These are phyloP conservation scores for Cardamine occulta DNA, from an alignment of 345 rosid genomes.

Conservation along the genomic window DNA sequence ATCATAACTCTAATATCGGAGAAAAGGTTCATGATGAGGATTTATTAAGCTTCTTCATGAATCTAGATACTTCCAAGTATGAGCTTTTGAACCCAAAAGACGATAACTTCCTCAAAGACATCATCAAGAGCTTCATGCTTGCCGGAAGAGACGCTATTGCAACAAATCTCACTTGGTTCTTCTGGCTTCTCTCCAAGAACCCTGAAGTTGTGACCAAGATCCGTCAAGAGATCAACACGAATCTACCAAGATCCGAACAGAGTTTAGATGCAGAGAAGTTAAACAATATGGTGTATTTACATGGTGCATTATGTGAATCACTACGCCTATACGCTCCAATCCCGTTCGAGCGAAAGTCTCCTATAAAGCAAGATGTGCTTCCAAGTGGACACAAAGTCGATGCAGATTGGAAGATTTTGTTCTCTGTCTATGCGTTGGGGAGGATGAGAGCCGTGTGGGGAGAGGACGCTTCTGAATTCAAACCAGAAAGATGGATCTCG, in stretches of 20 bases:
- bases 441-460: constrained; percentile 46
- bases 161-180: constrained; percentile 54
- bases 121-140: constrained; percentile 48
- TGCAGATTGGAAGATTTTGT: constrained; percentile 30
- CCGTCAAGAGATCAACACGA: constrained; percentile 22
- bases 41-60: constrained; percentile 37
- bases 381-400: constrained; percentile 49
- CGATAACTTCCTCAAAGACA: constrained; percentile 56
- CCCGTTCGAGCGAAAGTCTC: constrained; percentile 36
- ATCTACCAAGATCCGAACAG: constrained; percentile 16
- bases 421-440: constrained; percentile 44
- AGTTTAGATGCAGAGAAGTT: constrained; percentile 30
- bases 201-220: constrained; percentile 49
- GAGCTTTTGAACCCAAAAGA: constrained; percentile 32
- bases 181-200: constrained; percentile 52
- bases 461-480: constrained; percentile 44
- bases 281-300: constrained; percentile 46
- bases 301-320: constrained; percentile 50
- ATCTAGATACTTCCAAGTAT: constrained; percentile 23
- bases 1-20: neutral
- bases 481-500: constrained; percentile 43
- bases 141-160: constrained; percentile 56
- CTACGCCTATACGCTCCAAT: constrained; percentile 48
- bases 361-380: constrained; percentile 41
- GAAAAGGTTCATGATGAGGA: constrained; percentile 23